Evolutionary conservation across 768 basidiomycete genomes (phyloP).

Genomic region (Tylopilus intermedius): DNA sequence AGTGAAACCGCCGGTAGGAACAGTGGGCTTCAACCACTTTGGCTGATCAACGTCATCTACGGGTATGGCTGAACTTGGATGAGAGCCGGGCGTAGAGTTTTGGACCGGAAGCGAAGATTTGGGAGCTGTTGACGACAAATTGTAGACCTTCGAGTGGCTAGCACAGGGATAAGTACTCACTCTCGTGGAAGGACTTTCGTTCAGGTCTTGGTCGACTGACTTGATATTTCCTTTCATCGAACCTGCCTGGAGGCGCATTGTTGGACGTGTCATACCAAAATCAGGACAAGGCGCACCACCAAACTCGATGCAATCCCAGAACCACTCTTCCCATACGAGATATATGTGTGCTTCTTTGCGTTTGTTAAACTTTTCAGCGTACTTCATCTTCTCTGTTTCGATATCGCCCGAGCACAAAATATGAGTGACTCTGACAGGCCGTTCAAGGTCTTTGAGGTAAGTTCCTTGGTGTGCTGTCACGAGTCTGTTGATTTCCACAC

Average conservation of each 20-base stretch:
- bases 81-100: conserved; percentile 15
- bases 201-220: conserved; percentile 58
- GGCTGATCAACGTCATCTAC: conserved; percentile 16
- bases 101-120: conserved; percentile 8
- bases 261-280: background rate
- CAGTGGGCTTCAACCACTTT: conserved; percentile 13
- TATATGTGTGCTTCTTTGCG: conserved; percentile 68
- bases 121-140: conserved; percentile 7
- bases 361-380: conserved; percentile 69
- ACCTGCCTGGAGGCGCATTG: conserved; percentile 38
- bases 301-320: conserved; percentile 85
- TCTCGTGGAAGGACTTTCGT: conserved; percentile 35
- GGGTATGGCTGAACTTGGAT: conserved; percentile 10
- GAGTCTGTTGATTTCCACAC: conserved; percentile 59
- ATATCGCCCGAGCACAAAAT: conserved; percentile 68
- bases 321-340: conserved; percentile 94
- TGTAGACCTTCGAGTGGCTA: background rate
- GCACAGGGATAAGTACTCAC: conserved; percentile 9
- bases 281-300: conserved; percentile 42
- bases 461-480: conserved; percentile 58
- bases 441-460: conserved; percentile 72
- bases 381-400: conserved; percentile 71
- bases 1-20: conserved; percentile 15
- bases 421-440: conserved; percentile 79
- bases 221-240: conserved; percentile 58